Percentiles rank a stretch among this genome's conserved stretches.
Evolutionary conservation across 371 early-diverging fungal species (phyloP).

Genomic region (Zopfochytrium polystomum): DNA sequence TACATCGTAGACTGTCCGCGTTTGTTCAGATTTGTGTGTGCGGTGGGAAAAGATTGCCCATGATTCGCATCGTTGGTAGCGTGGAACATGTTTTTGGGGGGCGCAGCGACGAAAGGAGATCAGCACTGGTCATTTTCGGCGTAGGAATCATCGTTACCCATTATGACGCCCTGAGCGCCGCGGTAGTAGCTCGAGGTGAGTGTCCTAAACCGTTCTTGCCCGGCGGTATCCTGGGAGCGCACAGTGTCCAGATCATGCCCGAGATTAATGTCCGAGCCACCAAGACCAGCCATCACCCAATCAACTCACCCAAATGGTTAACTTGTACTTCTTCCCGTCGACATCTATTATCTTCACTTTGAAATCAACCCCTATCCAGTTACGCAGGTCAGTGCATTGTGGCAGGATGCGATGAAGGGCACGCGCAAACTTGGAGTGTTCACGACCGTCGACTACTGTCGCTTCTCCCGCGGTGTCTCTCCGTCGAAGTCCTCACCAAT

Average conservation of each 20-base stretch:
- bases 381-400: background rate
- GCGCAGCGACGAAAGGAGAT: no score
- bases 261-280: background rate
- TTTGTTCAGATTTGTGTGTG: background rate
- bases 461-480: no score
- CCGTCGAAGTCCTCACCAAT: slow-evolving; percentile 63
- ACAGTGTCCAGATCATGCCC: background rate
- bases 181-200: slow-evolving; percentile 99
- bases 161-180: slow-evolving; percentile 97
- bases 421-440: background rate
- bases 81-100: no score
- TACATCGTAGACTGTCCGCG: slow-evolving; percentile 88
- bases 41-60: slow-evolving; percentile 24
- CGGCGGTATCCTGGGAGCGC: slow-evolving; percentile 96
- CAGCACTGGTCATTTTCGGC: background rate
- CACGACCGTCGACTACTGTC: no score
- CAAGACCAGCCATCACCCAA: background rate
- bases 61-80: no score
- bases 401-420: background rate
- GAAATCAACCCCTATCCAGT: slow-evolving; percentile 92
- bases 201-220: slow-evolving; percentile 99
- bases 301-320: slow-evolving; percentile 90
- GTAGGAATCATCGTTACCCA: slow-evolving; percentile 57
- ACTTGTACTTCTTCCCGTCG: slow-evolving; percentile 90
- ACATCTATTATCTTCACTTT: slow-evolving; percentile 94